Conservation (phyloP, 2,329 filamentous ascomycete genomes). For the Venturia pyrina region DNA sequence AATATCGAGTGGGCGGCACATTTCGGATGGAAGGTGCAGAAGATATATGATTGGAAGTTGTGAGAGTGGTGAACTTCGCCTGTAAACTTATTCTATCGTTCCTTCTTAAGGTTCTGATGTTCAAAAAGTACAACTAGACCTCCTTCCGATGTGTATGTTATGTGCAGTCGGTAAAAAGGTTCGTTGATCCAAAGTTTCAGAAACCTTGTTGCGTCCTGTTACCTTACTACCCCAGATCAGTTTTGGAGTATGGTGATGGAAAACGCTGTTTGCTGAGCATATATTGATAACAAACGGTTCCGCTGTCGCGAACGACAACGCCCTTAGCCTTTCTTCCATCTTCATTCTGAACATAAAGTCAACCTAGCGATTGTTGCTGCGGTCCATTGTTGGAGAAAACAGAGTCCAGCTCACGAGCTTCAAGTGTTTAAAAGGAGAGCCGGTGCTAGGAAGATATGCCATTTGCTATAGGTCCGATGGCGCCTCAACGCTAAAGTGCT, state of each 20-base stretch:
- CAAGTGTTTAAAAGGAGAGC: background rate
- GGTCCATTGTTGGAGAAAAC: background rate
- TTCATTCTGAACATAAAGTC: background rate
- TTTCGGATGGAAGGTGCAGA: background rate
- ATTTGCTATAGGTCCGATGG: background rate
- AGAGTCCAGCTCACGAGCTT: background rate
- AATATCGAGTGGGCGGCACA: background rate
- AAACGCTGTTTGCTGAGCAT: too few species aligned
- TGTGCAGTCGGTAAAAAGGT: too few species aligned
- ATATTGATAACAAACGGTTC: too few species aligned
- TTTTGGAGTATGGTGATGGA: too few species aligned
- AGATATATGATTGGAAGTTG: background rate
- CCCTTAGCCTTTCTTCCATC: background rate
- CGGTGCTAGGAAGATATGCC: background rate
- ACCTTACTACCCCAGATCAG: too few species aligned
- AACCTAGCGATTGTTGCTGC: background rate
- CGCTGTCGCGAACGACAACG: too few species aligned
- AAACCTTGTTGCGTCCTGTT: too few species aligned
- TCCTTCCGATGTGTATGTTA: too few species aligned
- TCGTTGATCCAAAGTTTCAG: too few species aligned
- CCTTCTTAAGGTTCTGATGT: background rate
- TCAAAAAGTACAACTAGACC: too few species aligned
- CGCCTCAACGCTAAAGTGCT: background rate
- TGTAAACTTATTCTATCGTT: background rate
- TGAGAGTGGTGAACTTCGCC: background rate